These are phyloP conservation scores for Saccharum spontaneum DNA, from an alignment of 176 grass and related monocot species.

Conservation along the genomic window DNA sequence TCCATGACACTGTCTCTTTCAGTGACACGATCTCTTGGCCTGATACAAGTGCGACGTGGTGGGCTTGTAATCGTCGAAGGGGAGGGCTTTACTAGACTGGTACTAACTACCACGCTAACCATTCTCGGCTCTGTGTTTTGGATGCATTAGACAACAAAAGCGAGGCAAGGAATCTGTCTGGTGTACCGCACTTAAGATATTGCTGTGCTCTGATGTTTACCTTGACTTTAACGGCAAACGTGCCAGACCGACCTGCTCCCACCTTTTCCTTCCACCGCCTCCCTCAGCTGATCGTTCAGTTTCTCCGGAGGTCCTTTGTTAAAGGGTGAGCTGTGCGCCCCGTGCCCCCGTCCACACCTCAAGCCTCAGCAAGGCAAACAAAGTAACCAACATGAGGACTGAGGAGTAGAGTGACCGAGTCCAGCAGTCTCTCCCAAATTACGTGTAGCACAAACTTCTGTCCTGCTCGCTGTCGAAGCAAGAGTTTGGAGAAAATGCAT, in stretches of 20 bases:
- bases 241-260: neutral
- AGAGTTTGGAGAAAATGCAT: neutral
- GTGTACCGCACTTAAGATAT: neutral
- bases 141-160: neutral
- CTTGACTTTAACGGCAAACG: neutral
- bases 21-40: neutral
- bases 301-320: neutral
- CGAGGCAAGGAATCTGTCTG: neutral
- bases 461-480: neutral
- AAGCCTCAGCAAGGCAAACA: no score
- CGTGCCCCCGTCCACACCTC: no score
- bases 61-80: neutral
- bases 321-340: neutral
- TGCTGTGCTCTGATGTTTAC: neutral
- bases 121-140: neutral
- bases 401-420: neutral
- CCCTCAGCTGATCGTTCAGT: neutral
- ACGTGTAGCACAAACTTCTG: neutral
- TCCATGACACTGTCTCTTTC: neutral
- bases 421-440: neutral
- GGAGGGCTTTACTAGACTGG: conserved; percentile 9
- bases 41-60: neutral
- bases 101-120: neutral
- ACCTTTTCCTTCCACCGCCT: neutral
- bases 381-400: no score